Percentiles rank a stretch among this genome's conserved stretches.
Conservation (phyloP, 208 protist species). For the Herpetomonas tarakana region DNA sequence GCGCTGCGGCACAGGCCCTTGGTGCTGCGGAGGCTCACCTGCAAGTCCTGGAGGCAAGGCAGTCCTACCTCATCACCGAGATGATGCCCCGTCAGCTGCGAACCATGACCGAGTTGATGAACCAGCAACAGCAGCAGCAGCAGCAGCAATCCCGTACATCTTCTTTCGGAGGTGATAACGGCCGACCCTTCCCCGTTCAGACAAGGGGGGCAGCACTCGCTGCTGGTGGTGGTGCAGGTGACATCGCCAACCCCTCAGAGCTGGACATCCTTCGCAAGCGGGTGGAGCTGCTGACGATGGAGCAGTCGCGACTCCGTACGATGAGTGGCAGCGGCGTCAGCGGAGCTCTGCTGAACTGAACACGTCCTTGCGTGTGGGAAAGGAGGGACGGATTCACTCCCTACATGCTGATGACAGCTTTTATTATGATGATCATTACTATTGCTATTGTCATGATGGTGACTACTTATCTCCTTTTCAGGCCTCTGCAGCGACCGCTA, state of each 20-base stretch:
- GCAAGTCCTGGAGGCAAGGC: slow-evolving; percentile 22
- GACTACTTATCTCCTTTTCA: too few relatives aligned
- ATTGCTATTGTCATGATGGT: too few relatives aligned
- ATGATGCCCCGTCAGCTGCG: slow-evolving; percentile 27
- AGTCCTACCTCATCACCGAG: slow-evolving; percentile 17
- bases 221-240: background rate
- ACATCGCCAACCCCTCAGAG: slow-evolving; percentile 17
- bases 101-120: background rate
- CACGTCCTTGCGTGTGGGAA: too few relatives aligned
- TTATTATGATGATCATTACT: too few relatives aligned
- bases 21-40: slow-evolving; percentile 36
- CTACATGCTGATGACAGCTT: too few relatives aligned
- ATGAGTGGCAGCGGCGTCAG: too few relatives aligned
- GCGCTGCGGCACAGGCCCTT: slow-evolving; percentile 23
- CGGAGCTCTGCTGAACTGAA: too few relatives aligned
- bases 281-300: slow-evolving; percentile 48
- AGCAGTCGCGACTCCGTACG: slow-evolving; percentile 25
- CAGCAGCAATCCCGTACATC: background rate
- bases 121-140: background rate
- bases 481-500: too few relatives aligned
- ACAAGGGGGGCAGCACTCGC: background rate
- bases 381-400: too few relatives aligned
- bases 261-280: slow-evolving; percentile 47
- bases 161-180: background rate
- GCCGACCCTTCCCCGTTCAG: background rate